These are phyloP conservation scores for Pichia scutulata DNA, from an alignment of 805 yeast species.

Conservation along the genomic window DNA sequence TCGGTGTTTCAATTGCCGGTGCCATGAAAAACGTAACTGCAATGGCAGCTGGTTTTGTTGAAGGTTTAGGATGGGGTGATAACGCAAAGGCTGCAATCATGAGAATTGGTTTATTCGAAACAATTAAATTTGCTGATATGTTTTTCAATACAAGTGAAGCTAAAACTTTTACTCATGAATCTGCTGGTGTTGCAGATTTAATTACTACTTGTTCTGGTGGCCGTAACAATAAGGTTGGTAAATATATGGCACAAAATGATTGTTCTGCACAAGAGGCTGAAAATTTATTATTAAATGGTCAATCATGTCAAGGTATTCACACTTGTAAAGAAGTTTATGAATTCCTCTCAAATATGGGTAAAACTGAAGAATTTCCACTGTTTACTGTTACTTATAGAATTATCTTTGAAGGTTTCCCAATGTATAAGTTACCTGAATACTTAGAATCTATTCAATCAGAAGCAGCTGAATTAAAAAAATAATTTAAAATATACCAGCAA, in stretches of 20 bases:
- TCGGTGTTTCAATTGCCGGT: slow-evolving; percentile 94
- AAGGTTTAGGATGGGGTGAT: slow-evolving; percentile 98
- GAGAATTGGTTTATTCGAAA: slow-evolving; percentile 91
- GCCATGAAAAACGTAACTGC: slow-evolving; percentile 97
- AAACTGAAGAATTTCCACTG: slow-evolving; percentile 70
- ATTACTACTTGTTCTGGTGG: slow-evolving; percentile 98
- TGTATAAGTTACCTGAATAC: slow-evolving; percentile 67
- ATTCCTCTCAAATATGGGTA: slow-evolving; percentile 48
- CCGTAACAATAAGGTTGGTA: slow-evolving; percentile 89
- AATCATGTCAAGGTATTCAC: slow-evolving; percentile 91
- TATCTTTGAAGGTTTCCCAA: slow-evolving; percentile 64
- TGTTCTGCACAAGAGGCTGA: slow-evolving; percentile 78
- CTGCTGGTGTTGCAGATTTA: slow-evolving; percentile 97
- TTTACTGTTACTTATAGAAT: slow-evolving; percentile 76
- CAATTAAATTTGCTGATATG: slow-evolving; percentile 72
- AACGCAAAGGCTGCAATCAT: slow-evolving; percentile 97
- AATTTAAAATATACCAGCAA: neutral
- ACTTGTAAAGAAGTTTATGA: slow-evolving; percentile 90
- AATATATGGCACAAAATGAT: slow-evolving; percentile 72
- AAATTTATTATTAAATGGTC: slow-evolving; percentile 82
- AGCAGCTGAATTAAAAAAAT: too few relatives aligned
- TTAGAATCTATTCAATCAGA: slow-evolving; percentile 36
- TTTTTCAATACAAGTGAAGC: slow-evolving; percentile 72
- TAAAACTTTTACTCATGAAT: slow-evolving; percentile 83
- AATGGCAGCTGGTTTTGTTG: slow-evolving; percentile 93